These are phyloP conservation scores for Sedum album DNA, from an alignment of 164 flowering plant species.

Conservation along the genomic window DNA sequence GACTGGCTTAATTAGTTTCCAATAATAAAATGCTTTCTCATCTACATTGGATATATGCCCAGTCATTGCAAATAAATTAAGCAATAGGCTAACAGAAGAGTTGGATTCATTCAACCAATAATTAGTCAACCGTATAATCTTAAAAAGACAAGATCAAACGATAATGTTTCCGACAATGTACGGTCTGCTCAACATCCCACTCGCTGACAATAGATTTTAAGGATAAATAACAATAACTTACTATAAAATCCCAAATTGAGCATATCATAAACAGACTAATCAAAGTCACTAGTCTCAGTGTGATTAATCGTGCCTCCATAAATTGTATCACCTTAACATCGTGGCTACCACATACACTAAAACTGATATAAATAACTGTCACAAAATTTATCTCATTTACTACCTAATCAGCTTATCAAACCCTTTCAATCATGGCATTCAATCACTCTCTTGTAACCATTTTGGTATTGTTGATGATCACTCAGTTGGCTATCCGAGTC, in stretches of 20 bases:
- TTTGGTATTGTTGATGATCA: background rate
- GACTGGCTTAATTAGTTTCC: no score
- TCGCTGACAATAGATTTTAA: background rate
- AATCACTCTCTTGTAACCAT: background rate
- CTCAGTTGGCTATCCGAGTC: background rate
- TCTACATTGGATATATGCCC: no score
- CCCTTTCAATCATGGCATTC: background rate
- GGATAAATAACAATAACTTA: background rate
- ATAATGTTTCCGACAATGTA: background rate
- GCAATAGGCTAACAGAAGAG: no score
- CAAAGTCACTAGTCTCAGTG: background rate
- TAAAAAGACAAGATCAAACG: no score
- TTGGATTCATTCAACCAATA: no score
- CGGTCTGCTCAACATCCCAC: background rate
- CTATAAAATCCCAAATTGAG: background rate
- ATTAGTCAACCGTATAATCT: no score
- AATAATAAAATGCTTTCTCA: no score
- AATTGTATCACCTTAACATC: no score
- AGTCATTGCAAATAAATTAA: no score
- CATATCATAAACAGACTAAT: background rate
- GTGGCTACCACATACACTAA: background rate
- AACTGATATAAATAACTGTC: background rate
- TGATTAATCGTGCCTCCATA: conserved; percentile 1
- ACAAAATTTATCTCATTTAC: background rate
- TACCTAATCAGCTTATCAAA: background rate